Percentiles rank a stretch among this genome's conserved stretches.
phyloP scores from a whole-genome alignment of 768 basidiomycete genomes.

The Butyriboletus loyo region DNA sequence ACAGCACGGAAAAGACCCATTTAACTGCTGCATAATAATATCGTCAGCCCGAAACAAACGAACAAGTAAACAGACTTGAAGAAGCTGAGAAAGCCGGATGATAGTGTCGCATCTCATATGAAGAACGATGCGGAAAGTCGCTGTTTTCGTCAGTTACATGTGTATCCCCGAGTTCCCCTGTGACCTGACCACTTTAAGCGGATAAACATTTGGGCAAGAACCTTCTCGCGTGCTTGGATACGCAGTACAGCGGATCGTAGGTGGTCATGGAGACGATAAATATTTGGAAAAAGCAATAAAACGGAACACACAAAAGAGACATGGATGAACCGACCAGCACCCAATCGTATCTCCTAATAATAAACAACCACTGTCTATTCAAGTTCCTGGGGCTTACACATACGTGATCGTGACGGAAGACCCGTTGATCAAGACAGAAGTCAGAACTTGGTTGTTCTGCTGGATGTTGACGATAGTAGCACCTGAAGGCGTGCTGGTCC shows the following conservation, averaged over 20 bases:
- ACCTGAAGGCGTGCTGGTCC: background rate
- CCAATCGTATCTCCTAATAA: background rate
- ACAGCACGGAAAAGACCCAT: background rate
- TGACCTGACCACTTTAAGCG: background rate
- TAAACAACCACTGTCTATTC: background rate
- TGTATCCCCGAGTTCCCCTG: background rate
- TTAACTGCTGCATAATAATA: background rate
- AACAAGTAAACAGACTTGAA: background rate
- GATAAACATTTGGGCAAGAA: background rate
- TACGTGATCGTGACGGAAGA: background rate
- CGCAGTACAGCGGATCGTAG: background rate
- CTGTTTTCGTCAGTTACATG: background rate
- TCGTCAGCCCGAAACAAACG: background rate
- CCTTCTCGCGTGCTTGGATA: background rate
- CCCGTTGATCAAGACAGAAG: background rate
- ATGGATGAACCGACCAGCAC: background rate
- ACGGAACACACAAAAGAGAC: background rate
- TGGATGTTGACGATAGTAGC: background rate
- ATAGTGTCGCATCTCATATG: background rate
- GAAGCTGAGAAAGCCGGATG: background rate
- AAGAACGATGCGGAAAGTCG: background rate
- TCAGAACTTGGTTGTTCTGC: conserved; percentile 1
- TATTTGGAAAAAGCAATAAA: background rate
- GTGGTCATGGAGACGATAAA: background rate
- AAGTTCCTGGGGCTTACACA: background rate